These are phyloP conservation scores for Cercospora beticola DNA, from an alignment of 2,329 filamentous ascomycete species.

Conservation along the genomic window DNA sequence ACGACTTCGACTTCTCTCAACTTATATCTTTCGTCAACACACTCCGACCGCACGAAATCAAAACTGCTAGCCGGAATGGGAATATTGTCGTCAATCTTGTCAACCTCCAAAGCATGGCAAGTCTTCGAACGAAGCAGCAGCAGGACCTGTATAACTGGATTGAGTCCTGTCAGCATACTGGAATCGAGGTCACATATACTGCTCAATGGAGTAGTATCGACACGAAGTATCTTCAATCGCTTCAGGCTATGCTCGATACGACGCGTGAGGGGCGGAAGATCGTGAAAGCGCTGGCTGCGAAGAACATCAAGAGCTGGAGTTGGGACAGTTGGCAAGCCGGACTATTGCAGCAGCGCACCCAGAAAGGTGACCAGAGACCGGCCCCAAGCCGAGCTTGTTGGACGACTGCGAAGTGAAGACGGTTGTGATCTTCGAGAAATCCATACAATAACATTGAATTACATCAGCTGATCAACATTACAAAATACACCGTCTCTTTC, in stretches of 20 bases:
- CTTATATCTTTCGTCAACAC: slow-evolving; percentile 19
- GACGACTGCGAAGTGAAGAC: neutral
- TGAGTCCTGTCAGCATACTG: slow-evolving; percentile 4
- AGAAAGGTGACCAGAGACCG: neutral
- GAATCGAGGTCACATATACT: slow-evolving; percentile 18
- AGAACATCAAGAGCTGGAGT: slow-evolving; percentile 16
- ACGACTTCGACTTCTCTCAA: slow-evolving; percentile 24
- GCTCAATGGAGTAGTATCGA: slow-evolving; percentile 23
- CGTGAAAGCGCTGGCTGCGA: slow-evolving; percentile 11
- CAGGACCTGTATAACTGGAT: slow-evolving; percentile 20
- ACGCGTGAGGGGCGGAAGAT: slow-evolving; percentile 23
- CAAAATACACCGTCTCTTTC: neutral
- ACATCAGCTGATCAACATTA: neutral
- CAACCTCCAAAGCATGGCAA: neutral
- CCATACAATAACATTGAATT: neutral
- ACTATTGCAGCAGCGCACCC: neutral
- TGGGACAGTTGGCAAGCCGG: slow-evolving; percentile 16
- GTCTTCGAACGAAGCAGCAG: neutral
- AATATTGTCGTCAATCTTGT: slow-evolving; percentile 22
- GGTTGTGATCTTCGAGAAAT: neutral
- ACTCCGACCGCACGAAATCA: slow-evolving; percentile 18
- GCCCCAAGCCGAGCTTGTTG: neutral
- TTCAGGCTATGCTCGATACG: slow-evolving; percentile 17
- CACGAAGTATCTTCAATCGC: slow-evolving; percentile 1
- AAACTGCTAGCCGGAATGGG: slow-evolving; percentile 18